Evolutionary conservation across 78 protist genomes (phyloP), one percentile per base, ranked within the genome.

Genomic region (Dictyostelium brefeldianum): DNA sequence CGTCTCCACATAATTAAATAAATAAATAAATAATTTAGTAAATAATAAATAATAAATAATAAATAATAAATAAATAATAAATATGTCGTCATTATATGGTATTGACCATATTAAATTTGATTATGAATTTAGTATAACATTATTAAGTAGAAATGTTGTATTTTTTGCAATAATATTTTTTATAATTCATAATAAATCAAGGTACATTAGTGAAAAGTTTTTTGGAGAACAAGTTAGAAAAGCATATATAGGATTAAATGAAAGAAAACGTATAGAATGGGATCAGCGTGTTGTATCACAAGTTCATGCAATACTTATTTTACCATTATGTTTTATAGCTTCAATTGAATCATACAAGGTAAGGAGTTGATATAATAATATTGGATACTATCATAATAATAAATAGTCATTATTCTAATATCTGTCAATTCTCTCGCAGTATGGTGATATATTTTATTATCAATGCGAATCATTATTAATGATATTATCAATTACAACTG

Each of bases 211-310:
- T 14, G 43, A 31, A 41, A 25, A 31, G 4, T 67, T 67, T 15
- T 31, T 67, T 25, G 75, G 75, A 5, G 43, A 12, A 17, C 1
- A 4, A 15, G 43, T 31, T 6, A 67, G 29, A 31, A 67, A 67
- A 15, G 75, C 75, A 67, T 67, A 67, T 31, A 67, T 36, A 67
- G 36, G 43, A 15, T 67, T 67, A 67, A 36, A 18, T 20, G 67
- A 67, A 43, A 47, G 53, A 10, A 53, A 50, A 51, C 25, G 50
- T 18, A 31, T 51, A 4, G 90, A 82, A 82, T 82, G 90, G 90
- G 48, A 82, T 22, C 90, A 82, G 36, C 48, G 80, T 53, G 46
- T 74, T 5, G 73, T 82, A 25, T 70, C 81, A 53, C 69, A 70
- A 80, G 10, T 82, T 31, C 90, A 82, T 36, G 90, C 90, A 22